Base-by-base conservation (phyloP, 2,329 filamentous ascomycete genomes). In the Byssochlamys sp. region DNA sequence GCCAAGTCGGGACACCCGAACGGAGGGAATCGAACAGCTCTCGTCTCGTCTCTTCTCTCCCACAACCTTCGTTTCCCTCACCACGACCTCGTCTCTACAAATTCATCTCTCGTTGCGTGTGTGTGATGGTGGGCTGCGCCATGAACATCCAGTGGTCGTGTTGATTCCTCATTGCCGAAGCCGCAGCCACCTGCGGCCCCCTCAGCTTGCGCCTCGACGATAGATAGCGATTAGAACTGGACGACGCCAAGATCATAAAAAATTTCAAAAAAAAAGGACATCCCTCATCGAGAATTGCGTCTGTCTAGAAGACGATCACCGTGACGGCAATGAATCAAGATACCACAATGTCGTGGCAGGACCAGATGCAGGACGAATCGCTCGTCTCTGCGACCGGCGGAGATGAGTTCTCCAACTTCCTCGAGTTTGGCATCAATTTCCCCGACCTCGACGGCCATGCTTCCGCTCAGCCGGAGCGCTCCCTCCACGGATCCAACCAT, bases 341-440 rank as follows among this genome's bases (percentile, higher is more conserved):
- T 54, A 60, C 67, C 10, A 62, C 73, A 45, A 64, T 74, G 63
- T 62, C 67, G 49, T 78, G 75, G 75, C 66, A 72, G 39, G 71
- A 73, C 56, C 66, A 72, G 52, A 64, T 74, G 31, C 68, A 73
- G 55, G 70, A 72, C 57, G 72, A 74, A 54, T 64, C 70, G 48
- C 70, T 77, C 60, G 71, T 76, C 55, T 61, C 70, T 7, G 66
- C 66, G 27, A 64, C 73, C 58, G 63, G 71, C 55, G 75, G 77
- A 28, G 77, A 79, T 60, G 77, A 80, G 56, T 79, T 79, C 62
- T 73, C 76, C 58, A 77, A 74, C 57, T 76, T 78, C 58, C 73
- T 79, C 58, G 76, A 79, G 56, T 77, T 79, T 65, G 75, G 74
- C 59, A 73, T 76, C 63, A 74, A 74, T 39, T 78, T 79, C 59